These are phyloP conservation scores for Quercus parvula DNA, from an alignment of 306 rosid species.

Conservation along the genomic window DNA sequence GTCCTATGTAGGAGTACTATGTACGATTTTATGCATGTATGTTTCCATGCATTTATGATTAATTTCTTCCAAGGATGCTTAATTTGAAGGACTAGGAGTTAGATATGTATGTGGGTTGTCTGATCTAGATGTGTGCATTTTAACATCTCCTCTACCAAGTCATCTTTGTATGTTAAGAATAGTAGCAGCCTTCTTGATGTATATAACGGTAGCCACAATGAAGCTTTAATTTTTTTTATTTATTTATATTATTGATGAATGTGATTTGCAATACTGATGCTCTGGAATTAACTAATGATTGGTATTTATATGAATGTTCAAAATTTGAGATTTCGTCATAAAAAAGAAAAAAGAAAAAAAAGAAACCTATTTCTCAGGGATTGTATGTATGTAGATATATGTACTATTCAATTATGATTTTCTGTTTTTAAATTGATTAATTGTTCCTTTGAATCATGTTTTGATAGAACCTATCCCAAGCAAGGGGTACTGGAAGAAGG, in stretches of 20 bases:
- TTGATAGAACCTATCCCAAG: slow-evolving; percentile 78
- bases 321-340: background rate
- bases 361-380: background rate
- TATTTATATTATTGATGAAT: background rate
- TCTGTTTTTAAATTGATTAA: background rate
- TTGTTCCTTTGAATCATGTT: slow-evolving; percentile 12
- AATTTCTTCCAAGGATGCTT: background rate
- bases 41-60: background rate
- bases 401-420: background rate
- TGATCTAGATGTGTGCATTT: background rate
- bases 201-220: background rate
- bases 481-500: slow-evolving; percentile 81
- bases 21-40: background rate
- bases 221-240: background rate
- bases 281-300: background rate
- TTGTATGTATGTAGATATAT: background rate
- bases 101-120: background rate
- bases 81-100: background rate
- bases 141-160: background rate
- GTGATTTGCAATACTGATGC: background rate
- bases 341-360: background rate
- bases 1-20: background rate
- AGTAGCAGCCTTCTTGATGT: background rate
- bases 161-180: background rate
- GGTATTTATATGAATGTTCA: background rate